A percentile compares a stretch with the other conserved stretches of the same genome.
These are phyloP conservation scores for Pyrrhoderma lamaoense DNA, from an alignment of 1,284 basidiomycete species.

Conservation along the genomic window DNA sequence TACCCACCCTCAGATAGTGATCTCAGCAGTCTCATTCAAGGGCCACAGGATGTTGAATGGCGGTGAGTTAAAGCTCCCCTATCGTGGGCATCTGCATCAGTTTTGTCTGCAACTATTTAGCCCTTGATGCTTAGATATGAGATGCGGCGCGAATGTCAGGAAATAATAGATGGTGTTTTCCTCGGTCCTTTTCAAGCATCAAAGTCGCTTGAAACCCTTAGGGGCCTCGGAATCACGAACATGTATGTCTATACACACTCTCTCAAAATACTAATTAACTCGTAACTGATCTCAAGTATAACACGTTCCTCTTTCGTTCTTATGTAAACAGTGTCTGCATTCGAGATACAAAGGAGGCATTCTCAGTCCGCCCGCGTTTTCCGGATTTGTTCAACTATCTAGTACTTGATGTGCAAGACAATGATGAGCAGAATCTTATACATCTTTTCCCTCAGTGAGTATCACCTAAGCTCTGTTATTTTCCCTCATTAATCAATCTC, in stretches of 20 bases:
- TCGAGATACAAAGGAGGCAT: conserved; percentile 79
- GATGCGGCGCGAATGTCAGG: conserved; percentile 90
- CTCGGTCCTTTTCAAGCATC: conserved; percentile 88
- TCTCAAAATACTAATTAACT: background rate
- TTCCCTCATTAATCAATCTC: conserved; percentile 5
- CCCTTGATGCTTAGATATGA: conserved; percentile 60
- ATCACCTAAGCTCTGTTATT: too few relatives aligned
- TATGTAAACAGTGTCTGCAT: conserved; percentile 64
- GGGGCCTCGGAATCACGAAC: conserved; percentile 68
- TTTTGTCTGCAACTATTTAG: conserved; percentile 5
- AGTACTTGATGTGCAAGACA: conserved; percentile 83
- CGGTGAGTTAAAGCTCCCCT: conserved; percentile 35
- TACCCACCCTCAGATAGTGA: conserved; percentile 38
- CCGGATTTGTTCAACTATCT: conserved; percentile 75
- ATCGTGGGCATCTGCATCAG: background rate
- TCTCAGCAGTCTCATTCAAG: conserved; percentile 59
- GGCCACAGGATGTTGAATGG: conserved; percentile 74
- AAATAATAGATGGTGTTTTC: conserved; percentile 78
- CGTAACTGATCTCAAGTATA: conserved; percentile 7
- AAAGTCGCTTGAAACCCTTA: conserved; percentile 66
- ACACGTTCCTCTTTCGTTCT: conserved; percentile 14
- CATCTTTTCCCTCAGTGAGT: conserved; percentile 69
- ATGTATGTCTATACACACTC: conserved; percentile 51
- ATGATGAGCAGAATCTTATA: conserved; percentile 86
- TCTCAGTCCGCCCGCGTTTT: conserved; percentile 82